phyloP scores from a whole-genome alignment of 2,329 filamentous ascomycete genomes.

The Pseudogymnoascus sp. region DNA sequence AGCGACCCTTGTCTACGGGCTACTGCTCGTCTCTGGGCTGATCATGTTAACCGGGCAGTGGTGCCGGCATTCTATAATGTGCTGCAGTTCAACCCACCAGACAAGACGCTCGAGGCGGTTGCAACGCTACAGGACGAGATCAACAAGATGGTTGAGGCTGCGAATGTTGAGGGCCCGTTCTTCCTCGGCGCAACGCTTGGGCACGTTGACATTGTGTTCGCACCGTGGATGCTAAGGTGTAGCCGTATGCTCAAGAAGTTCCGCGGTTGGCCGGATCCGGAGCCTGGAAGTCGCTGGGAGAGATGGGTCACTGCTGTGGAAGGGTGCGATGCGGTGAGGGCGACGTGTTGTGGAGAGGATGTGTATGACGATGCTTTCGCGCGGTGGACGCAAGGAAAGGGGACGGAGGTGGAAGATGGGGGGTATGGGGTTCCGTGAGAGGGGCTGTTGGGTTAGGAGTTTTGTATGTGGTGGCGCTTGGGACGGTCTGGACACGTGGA shows the following conservation, averaged over 20 bases:
- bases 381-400: background rate
- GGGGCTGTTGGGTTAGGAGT: background rate
- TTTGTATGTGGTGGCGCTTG: background rate
- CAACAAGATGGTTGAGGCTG: slow-evolving; percentile 31
- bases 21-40: slow-evolving; percentile 69
- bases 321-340: slow-evolving; percentile 30
- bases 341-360: slow-evolving; percentile 20
- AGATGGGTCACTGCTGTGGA: slow-evolving; percentile 32
- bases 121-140: slow-evolving; percentile 60
- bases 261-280: slow-evolving; percentile 31
- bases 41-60: slow-evolving; percentile 63
- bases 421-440: background rate
- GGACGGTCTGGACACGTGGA: background rate
- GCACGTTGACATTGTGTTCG: slow-evolving; percentile 33
- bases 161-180: slow-evolving; percentile 28
- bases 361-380: background rate
- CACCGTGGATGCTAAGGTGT: slow-evolving; percentile 34
- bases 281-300: slow-evolving; percentile 29
- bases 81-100: background rate
- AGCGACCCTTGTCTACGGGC: slow-evolving; percentile 60
- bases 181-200: slow-evolving; percentile 29
- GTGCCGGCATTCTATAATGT: slow-evolving; percentile 62
- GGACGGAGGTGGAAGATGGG: slow-evolving; percentile 1
- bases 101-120: slow-evolving; percentile 50
- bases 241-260: slow-evolving; percentile 32